Conservation (phyloP, 1,284 basidiomycete species). For the Sparassis latifolia region DNA sequence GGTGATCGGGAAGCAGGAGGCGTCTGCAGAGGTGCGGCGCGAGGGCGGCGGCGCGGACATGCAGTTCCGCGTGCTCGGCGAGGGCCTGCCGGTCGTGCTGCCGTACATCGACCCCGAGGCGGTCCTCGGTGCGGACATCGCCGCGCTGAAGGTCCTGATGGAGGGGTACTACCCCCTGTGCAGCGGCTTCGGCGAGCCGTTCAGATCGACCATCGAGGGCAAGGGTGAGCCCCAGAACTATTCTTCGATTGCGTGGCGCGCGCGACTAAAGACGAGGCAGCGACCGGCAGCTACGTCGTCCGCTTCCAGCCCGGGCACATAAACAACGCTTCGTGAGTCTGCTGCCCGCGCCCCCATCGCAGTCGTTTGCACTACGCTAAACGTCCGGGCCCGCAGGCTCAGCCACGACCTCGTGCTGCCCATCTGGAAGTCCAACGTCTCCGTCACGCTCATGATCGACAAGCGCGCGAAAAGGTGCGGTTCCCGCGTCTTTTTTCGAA, state of each 20-base stretch:
- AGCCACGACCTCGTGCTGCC: constrained; percentile 76
- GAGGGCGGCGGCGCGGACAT: constrained; percentile 37
- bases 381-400: constrained; percentile 37
- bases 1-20: constrained; percentile 68
- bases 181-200: constrained; percentile 53
- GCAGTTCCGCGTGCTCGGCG: constrained; percentile 76
- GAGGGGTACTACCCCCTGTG: constrained; percentile 76
- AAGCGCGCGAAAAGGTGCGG: constrained; percentile 87
- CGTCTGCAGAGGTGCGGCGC: constrained; percentile 20
- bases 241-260: not conserved
- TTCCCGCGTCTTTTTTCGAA: not conserved
- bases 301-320: constrained; percentile 53
- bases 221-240: constrained; percentile 36
- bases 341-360: not conserved
- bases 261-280: constrained; percentile 28
- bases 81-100: constrained; percentile 79
- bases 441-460: constrained; percentile 86
- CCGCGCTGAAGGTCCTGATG: constrained; percentile 62
- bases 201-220: constrained; percentile 42
- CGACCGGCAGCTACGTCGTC: constrained; percentile 68
- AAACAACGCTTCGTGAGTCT: constrained; percentile 47
- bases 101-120: constrained; percentile 66
- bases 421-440: constrained; percentile 87
- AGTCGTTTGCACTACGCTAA: not conserved
- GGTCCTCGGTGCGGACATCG: constrained; percentile 58